Evolutionary conservation across 495 filamentous ascomycete species (phyloP), one percentile per base, ranked within the genome.

Genomic region (Penicillium longicatenatum): DNA sequence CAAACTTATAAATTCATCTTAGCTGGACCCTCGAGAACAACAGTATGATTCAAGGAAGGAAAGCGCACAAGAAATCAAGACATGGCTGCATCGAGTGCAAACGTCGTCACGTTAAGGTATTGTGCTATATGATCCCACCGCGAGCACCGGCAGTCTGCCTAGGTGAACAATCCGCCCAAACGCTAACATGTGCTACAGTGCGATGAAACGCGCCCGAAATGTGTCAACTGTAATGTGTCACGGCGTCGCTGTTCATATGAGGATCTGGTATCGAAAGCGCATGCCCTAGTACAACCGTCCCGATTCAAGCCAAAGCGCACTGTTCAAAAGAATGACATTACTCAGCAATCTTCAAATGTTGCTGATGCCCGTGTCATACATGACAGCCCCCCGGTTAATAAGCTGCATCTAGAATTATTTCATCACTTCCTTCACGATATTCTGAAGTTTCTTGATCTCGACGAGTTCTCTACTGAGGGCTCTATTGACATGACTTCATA

Each of bases 101-200:
- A 50, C 70, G 66, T 41, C 72, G 71, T n/a, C 71, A 72, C 24
- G 61, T 75, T 39, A 76, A 76, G 63, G 73, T 73, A 59, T 41
- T 51, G 48, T 26, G 37, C 19, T 20, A 14, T 14, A 43, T 5
- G 17, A n/a, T 11, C 16, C 4, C 14, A 17, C 1, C 14, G 22
- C n/a, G n/a, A 8, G 20, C n/a, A 21, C 41, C 42, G 45, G 24
- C 14, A n/a, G n/a, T n/a, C n/a, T n/a, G n/a, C n/a, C n/a, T n/a
- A n/a, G n/a, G n/a, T n/a, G n/a, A n/a, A n/a, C n/a, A n/a, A n/a
- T n/a, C n/a, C n/a, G n/a, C n/a, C n/a, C n/a, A n/a, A n/a, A n/a
- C n/a, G n/a, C n/a, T n/a, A n/a, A n/a, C n/a, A n/a, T n/a, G n/a
- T n/a, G n/a, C 16, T 29, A 11, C 19, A 43, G 41, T 33, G 16